phyloP scores from a whole-genome alignment of 495 filamentous ascomycete genomes.

The Aspergillus incahuasiensis region DNA sequence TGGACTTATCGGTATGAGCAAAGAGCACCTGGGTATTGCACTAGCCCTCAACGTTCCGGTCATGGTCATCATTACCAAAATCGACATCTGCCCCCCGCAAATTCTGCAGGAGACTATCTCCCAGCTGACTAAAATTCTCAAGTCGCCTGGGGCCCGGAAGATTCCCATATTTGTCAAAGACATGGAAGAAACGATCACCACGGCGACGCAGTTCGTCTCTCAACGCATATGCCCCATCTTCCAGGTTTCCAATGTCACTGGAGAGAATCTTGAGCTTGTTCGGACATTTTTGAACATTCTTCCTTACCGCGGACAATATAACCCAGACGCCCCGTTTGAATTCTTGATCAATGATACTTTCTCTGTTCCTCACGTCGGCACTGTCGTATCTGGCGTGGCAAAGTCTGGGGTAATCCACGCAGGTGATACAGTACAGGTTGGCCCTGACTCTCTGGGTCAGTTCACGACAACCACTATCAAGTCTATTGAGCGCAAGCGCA shows the following conservation, averaged over 20 bases:
- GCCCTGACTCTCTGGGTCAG: slow-evolving; percentile 86
- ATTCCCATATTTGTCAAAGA: slow-evolving; percentile 97
- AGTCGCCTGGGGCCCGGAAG: slow-evolving; percentile 88
- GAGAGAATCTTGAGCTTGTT: slow-evolving; percentile 73
- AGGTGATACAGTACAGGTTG: slow-evolving; percentile 83
- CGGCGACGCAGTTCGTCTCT: slow-evolving; percentile 91
- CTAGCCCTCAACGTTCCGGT: slow-evolving; percentile 93
- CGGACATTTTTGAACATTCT: slow-evolving; percentile 93
- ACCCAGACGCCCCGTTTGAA: slow-evolving; percentile 83
- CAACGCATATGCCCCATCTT: slow-evolving; percentile 96
- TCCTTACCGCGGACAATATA: slow-evolving; percentile 90
- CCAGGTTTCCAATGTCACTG: slow-evolving; percentile 96
- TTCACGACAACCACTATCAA: slow-evolving; percentile 88
- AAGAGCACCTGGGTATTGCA: slow-evolving; percentile 94
- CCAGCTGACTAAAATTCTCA: slow-evolving; percentile 88
- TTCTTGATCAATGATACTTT: slow-evolving; percentile 97
- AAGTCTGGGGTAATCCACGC: slow-evolving; percentile 80
- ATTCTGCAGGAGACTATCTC: slow-evolving; percentile 90
- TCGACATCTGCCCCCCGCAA: slow-evolving; percentile 96
- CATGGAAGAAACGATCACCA: slow-evolving; percentile 86
- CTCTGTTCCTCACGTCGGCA: slow-evolving; percentile 97
- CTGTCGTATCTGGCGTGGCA: slow-evolving; percentile 91
- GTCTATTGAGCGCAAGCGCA: slow-evolving; percentile 92
- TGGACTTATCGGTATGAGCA: slow-evolving; percentile 94
- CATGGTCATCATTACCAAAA: slow-evolving; percentile 98